Evolutionary conservation across 257 asterid genomes (phyloP).

Genomic region (Solanum paucissectum): DNA sequence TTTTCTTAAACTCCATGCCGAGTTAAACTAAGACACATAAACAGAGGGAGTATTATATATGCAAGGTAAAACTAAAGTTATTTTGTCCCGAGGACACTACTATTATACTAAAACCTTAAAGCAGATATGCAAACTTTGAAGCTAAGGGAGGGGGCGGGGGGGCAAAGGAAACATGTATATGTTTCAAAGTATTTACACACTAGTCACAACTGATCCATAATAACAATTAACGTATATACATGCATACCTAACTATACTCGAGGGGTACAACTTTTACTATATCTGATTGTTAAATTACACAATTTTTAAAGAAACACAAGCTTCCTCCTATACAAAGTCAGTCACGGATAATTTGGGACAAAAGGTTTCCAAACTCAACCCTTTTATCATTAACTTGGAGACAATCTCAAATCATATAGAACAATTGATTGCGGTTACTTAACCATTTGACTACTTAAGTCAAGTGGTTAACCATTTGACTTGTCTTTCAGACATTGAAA

Average conservation of each 20-base stretch:
- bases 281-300: neutral
- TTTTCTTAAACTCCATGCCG: neutral
- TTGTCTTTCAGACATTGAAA: neutral
- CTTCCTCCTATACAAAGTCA: neutral
- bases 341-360: neutral
- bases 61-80: neutral
- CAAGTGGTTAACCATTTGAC: neutral
- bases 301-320: neutral
- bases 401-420: neutral
- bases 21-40: neutral
- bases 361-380: neutral
- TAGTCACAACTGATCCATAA: too few relatives aligned
- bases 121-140: neutral
- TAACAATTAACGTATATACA: too few relatives aligned
- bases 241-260: too few relatives aligned
- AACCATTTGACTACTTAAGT: neutral
- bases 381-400: neutral
- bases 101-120: neutral
- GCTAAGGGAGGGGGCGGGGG: too few relatives aligned
- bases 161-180: too few relatives aligned
- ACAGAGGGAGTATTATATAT: neutral
- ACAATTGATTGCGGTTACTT: neutral
- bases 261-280: neutral
- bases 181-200: too few relatives aligned
- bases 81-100: neutral